phyloP scores from a whole-genome alignment of 2,329 filamentous ascomycete species.

The Neofusicoccum laricinum region DNA sequence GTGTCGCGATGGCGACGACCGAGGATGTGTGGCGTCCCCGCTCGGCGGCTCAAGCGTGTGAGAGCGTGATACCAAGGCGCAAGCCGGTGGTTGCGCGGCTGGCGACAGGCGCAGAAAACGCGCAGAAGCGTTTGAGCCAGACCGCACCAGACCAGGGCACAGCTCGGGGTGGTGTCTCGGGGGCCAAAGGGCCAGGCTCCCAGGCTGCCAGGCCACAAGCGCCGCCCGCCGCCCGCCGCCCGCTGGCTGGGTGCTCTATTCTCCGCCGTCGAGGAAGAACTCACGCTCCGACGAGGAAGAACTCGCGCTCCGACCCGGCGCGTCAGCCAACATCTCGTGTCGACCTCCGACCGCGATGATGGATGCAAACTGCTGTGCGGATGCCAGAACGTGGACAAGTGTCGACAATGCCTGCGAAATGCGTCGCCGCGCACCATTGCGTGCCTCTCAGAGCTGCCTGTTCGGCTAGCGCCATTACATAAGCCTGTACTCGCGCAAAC shows the following conservation, averaged over 20 bases:
- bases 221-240: not conserved
- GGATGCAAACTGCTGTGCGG: constrained; percentile 1
- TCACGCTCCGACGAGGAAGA: constrained; percentile 10
- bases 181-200: not conserved
- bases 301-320: constrained; percentile 9
- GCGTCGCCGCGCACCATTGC: not conserved
- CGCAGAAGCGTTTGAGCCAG: not conserved
- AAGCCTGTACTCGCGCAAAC: constrained; percentile 15
- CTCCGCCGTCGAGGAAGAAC: constrained; percentile 6
- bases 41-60: not conserved
- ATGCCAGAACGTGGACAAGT: not conserved
- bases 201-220: not conserved
- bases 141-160: not conserved
- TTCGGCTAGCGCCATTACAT: constrained; percentile 19
- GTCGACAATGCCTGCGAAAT: not conserved
- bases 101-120: not conserved
- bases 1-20: not conserved
- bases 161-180: not conserved
- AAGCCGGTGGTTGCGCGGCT: not conserved
- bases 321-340: constrained; percentile 14
- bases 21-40: not conserved
- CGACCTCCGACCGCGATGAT: constrained; percentile 1
- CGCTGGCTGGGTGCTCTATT: not conserved
- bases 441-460: constrained; percentile 8
- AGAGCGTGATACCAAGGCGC: not conserved